phyloP scores from a whole-genome alignment of 2,329 filamentous ascomycete species.

The Aspergillus brasiliensis region DNA sequence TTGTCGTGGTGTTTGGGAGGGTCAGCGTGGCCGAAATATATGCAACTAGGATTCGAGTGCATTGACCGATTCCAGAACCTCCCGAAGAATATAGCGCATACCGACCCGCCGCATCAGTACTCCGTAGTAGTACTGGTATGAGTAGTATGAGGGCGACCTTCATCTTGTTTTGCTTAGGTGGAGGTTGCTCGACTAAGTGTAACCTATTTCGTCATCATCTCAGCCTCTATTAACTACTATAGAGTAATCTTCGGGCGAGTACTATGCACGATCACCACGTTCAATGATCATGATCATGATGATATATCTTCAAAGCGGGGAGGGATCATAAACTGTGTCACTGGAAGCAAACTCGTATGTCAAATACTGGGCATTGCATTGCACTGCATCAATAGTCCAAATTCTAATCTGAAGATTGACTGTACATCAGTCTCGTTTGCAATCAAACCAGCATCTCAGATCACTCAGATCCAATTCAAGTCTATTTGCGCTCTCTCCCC shows the following conservation, averaged over 20 bases:
- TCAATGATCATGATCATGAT: background rate
- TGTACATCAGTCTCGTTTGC: constrained; percentile 12
- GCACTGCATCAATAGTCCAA: constrained; percentile 13
- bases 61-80: background rate
- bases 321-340: background rate
- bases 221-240: too few species aligned
- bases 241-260: background rate
- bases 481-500: background rate
- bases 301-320: background rate
- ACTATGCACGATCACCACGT: background rate
- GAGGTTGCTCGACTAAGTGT: too few species aligned
- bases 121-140: background rate
- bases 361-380: constrained; percentile 5
- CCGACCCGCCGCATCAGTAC: background rate
- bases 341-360: background rate
- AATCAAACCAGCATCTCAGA: background rate
- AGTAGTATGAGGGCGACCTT: too few species aligned
- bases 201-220: too few species aligned
- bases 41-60: background rate
- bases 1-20: background rate
- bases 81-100: background rate
- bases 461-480: background rate
- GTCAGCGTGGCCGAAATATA: background rate
- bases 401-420: constrained; percentile 12
- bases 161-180: too few species aligned